phyloP scores from a whole-genome alignment of 768 basidiomycete species.

The Tylopilus cervinicoccineus region DNA sequence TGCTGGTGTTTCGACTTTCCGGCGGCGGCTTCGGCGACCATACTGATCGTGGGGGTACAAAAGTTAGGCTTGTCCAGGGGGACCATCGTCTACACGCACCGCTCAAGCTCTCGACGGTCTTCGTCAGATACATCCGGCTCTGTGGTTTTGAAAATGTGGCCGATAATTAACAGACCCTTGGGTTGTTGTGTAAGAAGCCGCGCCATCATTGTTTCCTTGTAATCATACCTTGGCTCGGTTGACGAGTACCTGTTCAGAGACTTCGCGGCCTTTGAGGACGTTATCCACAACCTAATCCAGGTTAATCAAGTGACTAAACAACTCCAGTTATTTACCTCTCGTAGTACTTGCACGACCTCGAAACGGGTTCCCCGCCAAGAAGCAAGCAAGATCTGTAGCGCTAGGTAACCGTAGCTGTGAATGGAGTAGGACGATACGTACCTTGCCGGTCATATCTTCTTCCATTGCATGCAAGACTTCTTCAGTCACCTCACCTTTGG shows the following conservation, averaged over 20 bases:
- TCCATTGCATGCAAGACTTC: conserved; percentile 85
- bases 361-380: conserved; percentile 97
- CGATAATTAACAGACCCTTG: conserved; percentile 83
- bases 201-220: background rate
- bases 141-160: conserved; percentile 84
- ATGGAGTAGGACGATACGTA: conserved; percentile 22
- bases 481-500: conserved; percentile 83
- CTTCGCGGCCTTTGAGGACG: conserved; percentile 77
- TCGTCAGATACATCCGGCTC: conserved; percentile 88
- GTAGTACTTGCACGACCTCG: conserved; percentile 88
- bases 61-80: background rate
- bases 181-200: background rate
- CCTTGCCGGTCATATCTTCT: conserved; percentile 91
- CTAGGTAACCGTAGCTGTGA: background rate
- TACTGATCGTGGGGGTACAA: conserved; percentile 39
- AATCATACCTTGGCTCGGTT: conserved; percentile 77
- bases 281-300: conserved; percentile 64
- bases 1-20: conserved; percentile 61
- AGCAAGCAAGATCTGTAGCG: conserved; percentile 77
- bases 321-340: conserved; percentile 45
- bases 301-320: background rate
- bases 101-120: conserved; percentile 91
- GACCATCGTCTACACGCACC: conserved; percentile 42
- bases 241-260: conserved; percentile 64
- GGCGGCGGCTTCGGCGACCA: conserved; percentile 82